Base-by-base conservation (phyloP, 2,329 filamentous ascomycete species). In the Epicoccum nigrum region DNA sequence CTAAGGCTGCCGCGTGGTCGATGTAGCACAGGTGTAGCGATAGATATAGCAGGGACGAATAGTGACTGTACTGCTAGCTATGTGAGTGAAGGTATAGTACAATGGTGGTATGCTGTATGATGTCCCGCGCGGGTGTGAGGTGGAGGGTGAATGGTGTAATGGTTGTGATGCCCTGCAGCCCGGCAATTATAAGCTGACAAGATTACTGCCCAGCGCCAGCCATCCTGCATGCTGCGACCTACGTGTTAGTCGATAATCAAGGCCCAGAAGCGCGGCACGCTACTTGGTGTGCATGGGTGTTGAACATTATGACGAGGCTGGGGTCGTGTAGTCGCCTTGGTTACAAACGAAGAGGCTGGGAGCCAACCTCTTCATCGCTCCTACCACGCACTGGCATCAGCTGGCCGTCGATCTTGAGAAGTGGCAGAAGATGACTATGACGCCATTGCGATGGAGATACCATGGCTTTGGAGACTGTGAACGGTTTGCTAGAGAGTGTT, bases 201-300 rank as follows among this genome's bases (percentile, higher is more conserved):
- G 65, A 60, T 50, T 34, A 48, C 41, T 44, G 49, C n/a, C n/a
- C n/a, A n/a, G n/a, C n/a, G n/a, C 70, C 70, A 72, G 70, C 70
- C 70, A 71, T 72, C 61, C 56, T 54, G 42, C 55, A 59, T 63
- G 62, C 54, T 51, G 42, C 38, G 42, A 60, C 58, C 55, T 66
- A 63, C 64, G 60, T 66, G 56, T 61, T 59, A 56, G 40, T 60
- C 47, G 42, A 51, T 35, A 55, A 51, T 45, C 54, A 55, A 50
- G 56, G 50, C 54, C 33, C 47, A 33, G 54, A 47, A 50, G 51
- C 54, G 60, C 60, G 61, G 66, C 62, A 62, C 51, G 59, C 50
- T 44, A 53, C 21, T 51, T 57, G 63, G 8, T n/a, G 51, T 55
- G 64, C 68, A 67, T 72, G 65, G 69, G 40, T 53, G 35, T 44